Percentiles rank a stretch among this genome's conserved stretches.
Conservation (phyloP, 495 filamentous ascomycete genomes). For the Aspergillus baeticus region DNA sequence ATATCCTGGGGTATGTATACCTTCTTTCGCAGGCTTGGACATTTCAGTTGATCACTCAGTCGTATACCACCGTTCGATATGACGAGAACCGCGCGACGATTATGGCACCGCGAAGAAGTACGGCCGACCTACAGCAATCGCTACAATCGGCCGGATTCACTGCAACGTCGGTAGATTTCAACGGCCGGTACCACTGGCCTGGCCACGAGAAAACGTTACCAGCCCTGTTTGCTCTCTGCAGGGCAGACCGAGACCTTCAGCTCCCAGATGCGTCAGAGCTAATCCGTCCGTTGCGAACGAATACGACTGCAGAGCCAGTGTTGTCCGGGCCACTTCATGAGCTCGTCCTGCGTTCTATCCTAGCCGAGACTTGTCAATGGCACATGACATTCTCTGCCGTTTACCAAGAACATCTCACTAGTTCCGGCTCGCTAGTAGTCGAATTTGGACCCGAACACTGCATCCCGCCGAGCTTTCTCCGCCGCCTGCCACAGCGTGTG, state of each 20-base stretch:
- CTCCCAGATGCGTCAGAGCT: constrained; percentile 38
- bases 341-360: constrained; percentile 36
- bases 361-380: constrained; percentile 45
- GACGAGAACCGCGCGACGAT: constrained; percentile 23
- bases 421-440: constrained; percentile 23
- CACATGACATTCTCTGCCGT: constrained; percentile 27
- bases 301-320: constrained; percentile 17
- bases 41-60: constrained; percentile 4
- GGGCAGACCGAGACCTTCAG: constrained; percentile 20
- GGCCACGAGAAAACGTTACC: constrained; percentile 10
- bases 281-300: constrained; percentile 26
- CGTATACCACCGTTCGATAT: constrained; percentile 22
- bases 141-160: constrained; percentile 38
- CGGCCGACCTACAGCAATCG: constrained; percentile 14
- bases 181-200: constrained; percentile 23
- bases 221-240: constrained; percentile 13
- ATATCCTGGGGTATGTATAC: constrained; percentile 15
- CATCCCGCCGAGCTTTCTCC: constrained; percentile 36
- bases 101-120: constrained; percentile 14
- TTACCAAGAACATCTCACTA: constrained; percentile 12
- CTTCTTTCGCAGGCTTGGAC: constrained; percentile 25
- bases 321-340: constrained; percentile 24
- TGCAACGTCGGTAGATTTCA: constrained; percentile 18
- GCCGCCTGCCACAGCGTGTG: constrained; percentile 23
- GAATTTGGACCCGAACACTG: constrained; percentile 44